A percentile compares a stretch with the other conserved stretches of the same genome.
Conservation (phyloP, 345 rosid genomes). For the Melaleuca alternifolia region DNA sequence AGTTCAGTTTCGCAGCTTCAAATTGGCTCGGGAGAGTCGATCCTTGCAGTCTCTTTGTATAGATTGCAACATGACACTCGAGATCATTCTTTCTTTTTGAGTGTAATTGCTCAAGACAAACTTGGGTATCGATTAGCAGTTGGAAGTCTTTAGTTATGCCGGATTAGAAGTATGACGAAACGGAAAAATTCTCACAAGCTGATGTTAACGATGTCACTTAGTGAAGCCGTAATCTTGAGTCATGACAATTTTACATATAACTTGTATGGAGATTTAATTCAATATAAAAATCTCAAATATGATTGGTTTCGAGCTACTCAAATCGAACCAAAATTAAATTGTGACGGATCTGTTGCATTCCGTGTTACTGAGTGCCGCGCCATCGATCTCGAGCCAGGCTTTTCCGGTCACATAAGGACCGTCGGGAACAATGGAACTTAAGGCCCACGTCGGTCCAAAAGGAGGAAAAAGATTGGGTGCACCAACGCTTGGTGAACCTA, state of each 20-base stretch:
- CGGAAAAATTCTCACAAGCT: too few relatives aligned
- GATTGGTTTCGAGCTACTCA: not conserved
- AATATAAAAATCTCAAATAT: rapidly evolving
- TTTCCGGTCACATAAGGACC: not conserved
- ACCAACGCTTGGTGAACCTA: not conserved
- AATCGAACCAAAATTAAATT: not conserved
- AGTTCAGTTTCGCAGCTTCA: not conserved
- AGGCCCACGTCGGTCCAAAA: not conserved
- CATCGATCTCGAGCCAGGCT: not conserved
- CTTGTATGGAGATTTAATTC: not conserved
- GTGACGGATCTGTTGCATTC: too few relatives aligned
- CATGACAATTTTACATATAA: too few relatives aligned
- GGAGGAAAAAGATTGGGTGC: not conserved
- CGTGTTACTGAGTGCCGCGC: not conserved
- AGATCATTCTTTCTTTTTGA: not conserved
- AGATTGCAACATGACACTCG: not conserved
- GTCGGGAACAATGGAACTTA: not conserved
- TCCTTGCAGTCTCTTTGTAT: not conserved
- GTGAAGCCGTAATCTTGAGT: too few relatives aligned
- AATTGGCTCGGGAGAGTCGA: too few relatives aligned
- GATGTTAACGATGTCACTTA: too few relatives aligned
- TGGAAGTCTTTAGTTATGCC: not conserved
- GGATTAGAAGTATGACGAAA: too few relatives aligned
- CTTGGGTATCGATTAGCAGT: not conserved
- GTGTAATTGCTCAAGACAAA: not conserved